Evolutionary conservation across 2,329 filamentous ascomycete species (phyloP).

Genomic region (Intubia oerlemansii): DNA sequence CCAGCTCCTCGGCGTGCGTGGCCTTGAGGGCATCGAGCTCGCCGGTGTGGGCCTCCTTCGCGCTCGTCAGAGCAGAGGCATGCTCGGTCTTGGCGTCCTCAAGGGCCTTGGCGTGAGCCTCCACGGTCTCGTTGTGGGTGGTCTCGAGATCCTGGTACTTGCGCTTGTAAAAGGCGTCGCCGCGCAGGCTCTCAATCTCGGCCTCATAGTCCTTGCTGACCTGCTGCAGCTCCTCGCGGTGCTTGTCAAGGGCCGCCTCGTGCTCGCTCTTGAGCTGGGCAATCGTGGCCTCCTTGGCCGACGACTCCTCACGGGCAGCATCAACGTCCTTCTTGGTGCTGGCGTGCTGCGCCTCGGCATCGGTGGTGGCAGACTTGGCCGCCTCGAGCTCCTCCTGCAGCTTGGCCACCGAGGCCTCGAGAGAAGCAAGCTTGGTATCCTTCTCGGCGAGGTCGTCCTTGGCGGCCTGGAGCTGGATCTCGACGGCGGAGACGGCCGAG

Average conservation of each 20-base stretch:
- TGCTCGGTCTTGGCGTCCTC: constrained; percentile 22
- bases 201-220: constrained; percentile 39
- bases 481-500: constrained; percentile 18
- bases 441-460: constrained; percentile 15
- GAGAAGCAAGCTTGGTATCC: constrained; percentile 16
- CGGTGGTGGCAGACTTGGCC: constrained; percentile 19
- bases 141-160: constrained; percentile 38
- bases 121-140: constrained; percentile 28
- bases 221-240: constrained; percentile 34
- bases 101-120: constrained; percentile 18
- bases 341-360: constrained; percentile 17
- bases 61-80: constrained; percentile 22
- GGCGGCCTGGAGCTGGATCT: constrained; percentile 23
- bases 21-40: constrained; percentile 32
- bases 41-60: constrained; percentile 22
- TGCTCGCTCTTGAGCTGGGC: constrained; percentile 28
- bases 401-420: constrained; percentile 23
- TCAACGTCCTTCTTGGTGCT: constrained; percentile 13
- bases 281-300: constrained; percentile 26
- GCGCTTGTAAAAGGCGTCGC: constrained; percentile 41
- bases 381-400: constrained; percentile 9
- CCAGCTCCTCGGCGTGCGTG: constrained; percentile 35
- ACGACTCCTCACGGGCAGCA: constrained; percentile 22
- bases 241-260: constrained; percentile 22
- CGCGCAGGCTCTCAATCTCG: constrained; percentile 42